Conservation (phyloP, 176 grass and related monocot genomes). For the Pontederia crassipes region DNA sequence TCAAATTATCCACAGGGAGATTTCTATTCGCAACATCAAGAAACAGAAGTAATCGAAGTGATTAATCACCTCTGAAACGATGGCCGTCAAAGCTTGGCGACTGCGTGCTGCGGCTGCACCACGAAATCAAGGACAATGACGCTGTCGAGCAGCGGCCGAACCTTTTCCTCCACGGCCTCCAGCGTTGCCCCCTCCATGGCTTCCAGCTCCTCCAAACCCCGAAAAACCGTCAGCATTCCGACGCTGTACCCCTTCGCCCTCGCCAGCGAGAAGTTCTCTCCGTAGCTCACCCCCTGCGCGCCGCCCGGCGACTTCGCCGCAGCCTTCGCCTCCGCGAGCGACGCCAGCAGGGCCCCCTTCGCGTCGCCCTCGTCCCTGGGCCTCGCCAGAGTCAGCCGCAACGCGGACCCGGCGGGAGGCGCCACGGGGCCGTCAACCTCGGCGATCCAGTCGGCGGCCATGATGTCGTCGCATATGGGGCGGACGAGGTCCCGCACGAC, state of each 20-base stretch:
- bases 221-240: conserved; percentile 65
- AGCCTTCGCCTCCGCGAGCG: conserved; percentile 29
- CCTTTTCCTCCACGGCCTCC: conserved; percentile 45
- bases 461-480: conserved; percentile 60
- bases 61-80: neutral
- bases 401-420: conserved; percentile 30
- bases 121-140: conserved; percentile 68
- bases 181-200: conserved; percentile 48
- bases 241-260: conserved; percentile 81
- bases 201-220: conserved; percentile 48
- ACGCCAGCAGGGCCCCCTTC: conserved; percentile 25
- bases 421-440: conserved; percentile 20
- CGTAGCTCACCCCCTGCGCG: conserved; percentile 43
- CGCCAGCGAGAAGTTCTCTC: conserved; percentile 81
- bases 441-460: conserved; percentile 72
- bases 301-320: conserved; percentile 30
- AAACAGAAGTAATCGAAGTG: neutral
- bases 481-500: conserved; percentile 50
- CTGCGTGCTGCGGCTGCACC: conserved; percentile 19
- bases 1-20: too few species aligned
- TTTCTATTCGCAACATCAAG: neutral
- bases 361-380: conserved; percentile 34
- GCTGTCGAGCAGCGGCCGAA: conserved; percentile 59
- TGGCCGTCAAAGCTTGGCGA: conserved; percentile 40
- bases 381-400: conserved; percentile 65